Conservation (phyloP, 1,139 yeast genomes). For the Dujonia santamariae region DNA sequence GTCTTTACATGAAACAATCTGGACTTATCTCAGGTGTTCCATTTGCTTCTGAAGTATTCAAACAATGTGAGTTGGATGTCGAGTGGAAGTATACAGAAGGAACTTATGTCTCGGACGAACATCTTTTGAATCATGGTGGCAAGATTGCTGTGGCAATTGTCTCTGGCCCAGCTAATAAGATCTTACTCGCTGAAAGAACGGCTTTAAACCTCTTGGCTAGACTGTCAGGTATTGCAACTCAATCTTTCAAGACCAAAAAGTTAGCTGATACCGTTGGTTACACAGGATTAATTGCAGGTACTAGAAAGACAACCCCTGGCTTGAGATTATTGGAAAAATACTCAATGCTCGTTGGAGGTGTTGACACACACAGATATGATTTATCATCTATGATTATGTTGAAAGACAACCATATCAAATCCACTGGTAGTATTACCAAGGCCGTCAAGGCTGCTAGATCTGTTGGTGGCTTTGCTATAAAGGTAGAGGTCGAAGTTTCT, state of each 20-base stretch:
- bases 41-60: constrained; percentile 81
- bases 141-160: constrained; percentile 77
- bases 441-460: constrained; percentile 76
- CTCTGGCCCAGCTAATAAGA: constrained; percentile 74
- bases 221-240: constrained; percentile 88
- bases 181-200: constrained; percentile 81
- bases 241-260: constrained; percentile 54
- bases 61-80: constrained; percentile 67
- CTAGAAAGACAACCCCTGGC: constrained; percentile 97
- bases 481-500: constrained; percentile 91
- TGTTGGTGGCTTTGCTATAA: constrained; percentile 86
- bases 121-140: constrained; percentile 39
- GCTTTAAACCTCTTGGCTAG: constrained; percentile 81
- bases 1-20: constrained; percentile 72
- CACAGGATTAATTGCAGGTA: constrained; percentile 89
- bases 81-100: constrained; percentile 81
- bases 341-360: constrained; percentile 94
- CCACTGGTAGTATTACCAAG: constrained; percentile 84
- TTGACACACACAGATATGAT: constrained; percentile 90
- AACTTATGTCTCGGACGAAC: constrained; percentile 39
- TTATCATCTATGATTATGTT: constrained; percentile 94
- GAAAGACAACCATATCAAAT: constrained; percentile 90
- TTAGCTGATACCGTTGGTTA: constrained; percentile 73
- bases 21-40: constrained; percentile 90
- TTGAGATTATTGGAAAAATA: constrained; percentile 83